Evolutionary conservation across 176 grass and related monocot species (phyloP).

Genomic region (Avena sativa): DNA sequence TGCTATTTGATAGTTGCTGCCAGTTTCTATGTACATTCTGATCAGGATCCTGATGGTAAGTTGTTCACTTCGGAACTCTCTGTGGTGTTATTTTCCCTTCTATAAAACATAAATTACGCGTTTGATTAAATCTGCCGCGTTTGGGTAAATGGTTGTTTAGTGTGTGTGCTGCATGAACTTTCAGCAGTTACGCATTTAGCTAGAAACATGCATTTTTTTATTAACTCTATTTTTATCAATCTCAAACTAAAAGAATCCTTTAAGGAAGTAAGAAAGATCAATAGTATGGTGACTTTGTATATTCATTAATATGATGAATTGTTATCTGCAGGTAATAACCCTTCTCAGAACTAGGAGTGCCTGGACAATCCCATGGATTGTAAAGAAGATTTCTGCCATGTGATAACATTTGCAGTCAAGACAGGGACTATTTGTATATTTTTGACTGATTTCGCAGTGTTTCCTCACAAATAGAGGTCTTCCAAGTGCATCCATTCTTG

Average conservation of each 20-base stretch:
- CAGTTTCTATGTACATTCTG: constrained; percentile 83
- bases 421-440: constrained; percentile 15
- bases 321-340: constrained; percentile 48
- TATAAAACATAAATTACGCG: background rate
- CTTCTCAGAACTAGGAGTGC: constrained; percentile 40
- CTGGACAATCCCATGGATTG: constrained; percentile 22
- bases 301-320: background rate
- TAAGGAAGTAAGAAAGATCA: constrained; percentile 16
- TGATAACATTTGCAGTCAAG: constrained; percentile 14
- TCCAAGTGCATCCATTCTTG: constrained; percentile 29
- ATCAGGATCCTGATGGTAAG: constrained; percentile 54
- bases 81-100: background rate
- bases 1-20: constrained; percentile 86
- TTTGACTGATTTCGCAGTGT: background rate
- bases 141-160: background rate
- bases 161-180: constrained; percentile 6
- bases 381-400: constrained; percentile 37
- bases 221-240: background rate
- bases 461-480: constrained; percentile 31
- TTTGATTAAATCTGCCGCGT: background rate
- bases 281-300: background rate
- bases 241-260: background rate
- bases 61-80: constrained; percentile 30
- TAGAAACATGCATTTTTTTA: background rate
- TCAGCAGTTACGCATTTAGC: background rate